phyloP scores from a whole-genome alignment of 2,329 filamentous ascomycete species.

The Xylariaceae sp. region DNA sequence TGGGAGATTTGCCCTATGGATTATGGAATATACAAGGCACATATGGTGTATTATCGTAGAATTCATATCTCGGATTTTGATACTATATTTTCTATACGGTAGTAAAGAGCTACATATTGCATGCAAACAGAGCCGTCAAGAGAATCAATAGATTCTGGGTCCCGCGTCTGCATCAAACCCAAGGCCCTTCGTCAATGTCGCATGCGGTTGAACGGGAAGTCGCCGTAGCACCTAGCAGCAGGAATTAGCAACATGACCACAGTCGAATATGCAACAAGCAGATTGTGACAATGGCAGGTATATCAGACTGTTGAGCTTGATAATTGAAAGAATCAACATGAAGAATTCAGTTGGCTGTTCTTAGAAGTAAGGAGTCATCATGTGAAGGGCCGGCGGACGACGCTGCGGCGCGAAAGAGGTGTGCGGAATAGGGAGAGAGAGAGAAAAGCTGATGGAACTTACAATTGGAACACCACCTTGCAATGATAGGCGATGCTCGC shows the following conservation, averaged over 20 bases:
- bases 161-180: background rate
- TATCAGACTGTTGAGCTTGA: conserved; percentile 64
- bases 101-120: no score
- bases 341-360: conserved; percentile 60
- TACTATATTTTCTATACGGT: no score
- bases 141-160: background rate
- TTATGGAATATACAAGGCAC: no score
- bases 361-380: conserved; percentile 56
- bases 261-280: background rate
- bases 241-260: conserved; percentile 1
- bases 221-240: background rate
- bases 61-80: no score
- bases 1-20: no score
- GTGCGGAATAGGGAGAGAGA: background rate
- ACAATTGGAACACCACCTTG: conserved; percentile 10
- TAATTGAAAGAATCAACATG: conserved; percentile 52
- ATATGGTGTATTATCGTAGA: no score
- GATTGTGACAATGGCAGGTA: conserved; percentile 1
- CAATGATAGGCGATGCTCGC: no score
- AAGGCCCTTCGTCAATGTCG: background rate
- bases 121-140: no score
- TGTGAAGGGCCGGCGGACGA: conserved; percentile 3
- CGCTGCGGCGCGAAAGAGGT: background rate
- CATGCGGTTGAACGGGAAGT: background rate
- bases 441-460: conserved; percentile 7